These are phyloP conservation scores for Microsporum audouinii DNA, from an alignment of 2,329 filamentous ascomycete species.

Conservation along the genomic window DNA sequence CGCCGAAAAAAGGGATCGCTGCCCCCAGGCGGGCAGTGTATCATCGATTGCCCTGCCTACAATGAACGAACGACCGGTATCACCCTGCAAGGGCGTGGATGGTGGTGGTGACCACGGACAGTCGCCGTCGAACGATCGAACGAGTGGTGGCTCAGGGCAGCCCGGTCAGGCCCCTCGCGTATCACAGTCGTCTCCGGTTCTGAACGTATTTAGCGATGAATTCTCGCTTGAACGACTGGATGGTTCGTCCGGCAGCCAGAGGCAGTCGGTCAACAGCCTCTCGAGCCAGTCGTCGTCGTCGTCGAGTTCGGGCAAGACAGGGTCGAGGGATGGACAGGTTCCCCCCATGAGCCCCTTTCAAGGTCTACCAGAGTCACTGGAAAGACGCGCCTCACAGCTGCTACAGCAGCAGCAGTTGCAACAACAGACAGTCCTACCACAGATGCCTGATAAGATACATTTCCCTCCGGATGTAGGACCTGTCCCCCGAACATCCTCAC, in stretches of 20 bases:
- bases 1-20: slow-evolving; percentile 3
- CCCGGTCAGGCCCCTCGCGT: not conserved
- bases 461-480: slow-evolving; percentile 9
- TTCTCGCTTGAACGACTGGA: slow-evolving; percentile 36
- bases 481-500: slow-evolving; percentile 14
- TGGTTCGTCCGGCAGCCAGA: slow-evolving; percentile 12
- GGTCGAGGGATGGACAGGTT: not conserved
- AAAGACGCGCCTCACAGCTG: slow-evolving; percentile 19
- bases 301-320: not conserved
- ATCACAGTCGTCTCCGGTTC: slow-evolving; percentile 22
- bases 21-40: slow-evolving; percentile 5
- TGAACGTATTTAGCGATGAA: slow-evolving; percentile 40
- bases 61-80: not conserved
- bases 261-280: slow-evolving; percentile 10
- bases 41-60: not conserved
- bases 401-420: slow-evolving; percentile 13
- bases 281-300: slow-evolving; percentile 2
- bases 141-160: not conserved
- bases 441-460: slow-evolving; percentile 9
- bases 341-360: slow-evolving; percentile 8
- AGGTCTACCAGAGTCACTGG: slow-evolving; percentile 12
- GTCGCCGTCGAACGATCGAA: not conserved
- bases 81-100: not conserved
- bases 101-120: not conserved
- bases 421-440: slow-evolving; percentile 5